Evolutionary conservation across 176 grass and related monocot genomes (phyloP).

Genomic region (Oryza meridionalis): DNA sequence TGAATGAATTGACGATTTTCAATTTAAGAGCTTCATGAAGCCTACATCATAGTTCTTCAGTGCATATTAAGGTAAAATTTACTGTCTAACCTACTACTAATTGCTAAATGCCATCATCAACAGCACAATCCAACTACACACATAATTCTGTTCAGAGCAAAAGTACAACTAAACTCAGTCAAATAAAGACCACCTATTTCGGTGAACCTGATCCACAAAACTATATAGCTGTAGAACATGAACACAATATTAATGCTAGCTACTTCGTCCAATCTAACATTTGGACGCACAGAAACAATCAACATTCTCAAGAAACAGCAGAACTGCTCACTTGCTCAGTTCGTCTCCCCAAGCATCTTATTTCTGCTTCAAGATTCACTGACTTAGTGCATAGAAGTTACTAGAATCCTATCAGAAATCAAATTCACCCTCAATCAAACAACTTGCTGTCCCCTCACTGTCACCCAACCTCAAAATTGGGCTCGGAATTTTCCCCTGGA

Average conservation of each 20-base stretch:
- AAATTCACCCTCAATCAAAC: not conserved
- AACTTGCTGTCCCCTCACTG: not conserved
- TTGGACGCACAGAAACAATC: not conserved
- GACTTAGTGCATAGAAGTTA: not conserved
- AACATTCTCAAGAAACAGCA: not conserved
- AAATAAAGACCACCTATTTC: not conserved
- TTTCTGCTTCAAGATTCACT: constrained; percentile 8
- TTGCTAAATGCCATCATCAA: not conserved
- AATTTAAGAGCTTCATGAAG: not conserved
- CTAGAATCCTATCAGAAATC: constrained; percentile 7
- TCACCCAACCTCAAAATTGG: not conserved
- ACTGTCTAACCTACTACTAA: not conserved
- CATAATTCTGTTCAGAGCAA: not conserved
- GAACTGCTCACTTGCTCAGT: not conserved
- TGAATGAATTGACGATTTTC: not conserved
- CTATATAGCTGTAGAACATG: constrained; percentile 1
- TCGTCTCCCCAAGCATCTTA: not conserved
- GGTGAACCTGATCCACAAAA: constrained; percentile 1
- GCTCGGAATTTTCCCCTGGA: not conserved
- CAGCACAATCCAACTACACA: not conserved
- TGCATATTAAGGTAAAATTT: not conserved
- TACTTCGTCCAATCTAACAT: not conserved
- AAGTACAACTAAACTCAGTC: not conserved
- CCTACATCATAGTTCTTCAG: not conserved
- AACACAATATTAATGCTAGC: not conserved